Conservation (phyloP, 2,329 filamentous ascomycete species). For the Decorospora gaudefroyi region DNA sequence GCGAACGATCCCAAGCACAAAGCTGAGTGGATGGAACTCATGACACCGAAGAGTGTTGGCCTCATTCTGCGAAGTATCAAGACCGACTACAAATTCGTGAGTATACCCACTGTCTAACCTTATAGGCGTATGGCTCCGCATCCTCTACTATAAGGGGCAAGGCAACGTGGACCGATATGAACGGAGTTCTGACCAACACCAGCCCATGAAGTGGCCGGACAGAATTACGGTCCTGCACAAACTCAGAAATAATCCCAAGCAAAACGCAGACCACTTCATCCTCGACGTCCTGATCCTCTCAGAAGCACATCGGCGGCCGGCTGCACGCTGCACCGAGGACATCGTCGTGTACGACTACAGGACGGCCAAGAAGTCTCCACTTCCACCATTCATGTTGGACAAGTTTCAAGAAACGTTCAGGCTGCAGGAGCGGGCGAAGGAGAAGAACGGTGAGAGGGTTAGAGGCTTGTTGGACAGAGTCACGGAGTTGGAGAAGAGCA, state of each 20-base stretch:
- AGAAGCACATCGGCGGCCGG: slow-evolving; percentile 71
- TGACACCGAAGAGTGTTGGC: slow-evolving; percentile 68
- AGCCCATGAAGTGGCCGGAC: slow-evolving; percentile 81
- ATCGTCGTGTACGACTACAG: slow-evolving; percentile 78
- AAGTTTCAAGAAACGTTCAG: slow-evolving; percentile 64
- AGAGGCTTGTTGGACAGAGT: slow-evolving; percentile 56
- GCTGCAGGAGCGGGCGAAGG: slow-evolving; percentile 64
- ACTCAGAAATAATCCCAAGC: slow-evolving; percentile 60
- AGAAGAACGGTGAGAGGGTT: slow-evolving; percentile 59
- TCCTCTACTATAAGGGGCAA: too few relatives aligned
- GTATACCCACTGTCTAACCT: slow-evolving; percentile 40
- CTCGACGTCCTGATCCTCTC: slow-evolving; percentile 71
- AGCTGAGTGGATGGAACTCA: slow-evolving; percentile 69
- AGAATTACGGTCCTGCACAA: slow-evolving; percentile 82
- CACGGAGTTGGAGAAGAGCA: slow-evolving; percentile 67
- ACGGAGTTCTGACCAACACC: slow-evolving; percentile 1
- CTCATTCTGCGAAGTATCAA: slow-evolving; percentile 80
- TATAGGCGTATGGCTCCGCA: not conserved
- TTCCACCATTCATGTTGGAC: slow-evolving; percentile 65
- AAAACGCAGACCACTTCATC: slow-evolving; percentile 59
- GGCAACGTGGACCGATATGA: not conserved
- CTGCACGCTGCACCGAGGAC: slow-evolving; percentile 76
- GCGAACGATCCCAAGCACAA: slow-evolving; percentile 64
- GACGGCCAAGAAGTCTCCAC: slow-evolving; percentile 58
- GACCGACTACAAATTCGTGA: slow-evolving; percentile 84